A percentile compares a stretch with the other conserved stretches of the same genome.
Conservation (phyloP, 768 basidiomycete species). For the Glaciozyma martinii region DNA sequence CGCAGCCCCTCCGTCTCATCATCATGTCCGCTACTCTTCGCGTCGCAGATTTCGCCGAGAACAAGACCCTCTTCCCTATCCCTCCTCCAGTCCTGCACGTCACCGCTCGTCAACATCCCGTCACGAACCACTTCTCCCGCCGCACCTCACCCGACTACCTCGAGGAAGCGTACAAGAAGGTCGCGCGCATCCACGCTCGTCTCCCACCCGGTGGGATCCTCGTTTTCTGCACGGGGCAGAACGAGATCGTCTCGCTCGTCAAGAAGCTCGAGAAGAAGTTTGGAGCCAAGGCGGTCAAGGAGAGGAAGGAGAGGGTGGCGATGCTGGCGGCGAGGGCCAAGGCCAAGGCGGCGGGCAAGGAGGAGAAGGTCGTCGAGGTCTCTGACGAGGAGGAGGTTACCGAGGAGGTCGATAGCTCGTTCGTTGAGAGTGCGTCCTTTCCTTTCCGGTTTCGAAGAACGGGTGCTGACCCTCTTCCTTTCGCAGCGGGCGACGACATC, state of each 20-base stretch:
- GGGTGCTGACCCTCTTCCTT: not conserved
- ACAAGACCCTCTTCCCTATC: constrained; percentile 64
- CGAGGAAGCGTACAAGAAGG: constrained; percentile 78
- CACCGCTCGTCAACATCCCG: constrained; percentile 83
- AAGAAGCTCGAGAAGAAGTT: constrained; percentile 69
- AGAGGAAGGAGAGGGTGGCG: constrained; percentile 40
- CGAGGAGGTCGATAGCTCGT: not conserved
- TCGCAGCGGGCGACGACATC: constrained; percentile 50
- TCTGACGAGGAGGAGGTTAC: constrained; percentile 6
- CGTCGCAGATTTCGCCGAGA: constrained; percentile 82
- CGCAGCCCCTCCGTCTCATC: constrained; percentile 73
- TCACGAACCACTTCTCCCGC: constrained; percentile 86
- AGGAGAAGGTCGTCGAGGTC: constrained; percentile 18
- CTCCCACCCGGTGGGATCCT: constrained; percentile 88
- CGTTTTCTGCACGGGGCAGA: constrained; percentile 90
- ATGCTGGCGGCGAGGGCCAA: constrained; percentile 16
- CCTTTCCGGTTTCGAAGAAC: not conserved
- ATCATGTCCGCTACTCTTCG: constrained; percentile 99
- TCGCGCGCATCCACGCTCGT: constrained; percentile 80
- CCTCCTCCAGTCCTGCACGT: constrained; percentile 90
- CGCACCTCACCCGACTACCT: constrained; percentile 81
- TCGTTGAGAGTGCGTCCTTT: not conserved
- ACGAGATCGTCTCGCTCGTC: constrained; percentile 82
- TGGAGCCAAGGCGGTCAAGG: constrained; percentile 55
- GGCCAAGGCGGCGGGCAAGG: constrained; percentile 20